Evolutionary conservation across 2,329 filamentous ascomycete species (phyloP), one percentile per base, ranked within the genome.

Genomic region (Epichloe coenophiala): DNA sequence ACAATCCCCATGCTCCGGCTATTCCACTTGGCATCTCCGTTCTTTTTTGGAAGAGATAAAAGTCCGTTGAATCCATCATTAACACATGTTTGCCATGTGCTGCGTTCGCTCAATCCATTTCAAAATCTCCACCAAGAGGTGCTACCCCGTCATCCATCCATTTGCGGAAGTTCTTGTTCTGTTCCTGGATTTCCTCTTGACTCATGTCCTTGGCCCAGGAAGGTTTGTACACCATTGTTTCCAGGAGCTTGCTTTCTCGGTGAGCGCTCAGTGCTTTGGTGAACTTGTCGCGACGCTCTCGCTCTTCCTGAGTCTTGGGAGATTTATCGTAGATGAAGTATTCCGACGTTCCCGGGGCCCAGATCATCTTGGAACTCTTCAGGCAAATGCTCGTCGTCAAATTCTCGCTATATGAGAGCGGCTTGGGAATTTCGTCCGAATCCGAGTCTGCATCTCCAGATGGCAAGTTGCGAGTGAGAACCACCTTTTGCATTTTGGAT

Each of bases 171-270:
- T 77, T 77, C 60, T 82, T 79, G 69, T 90, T 90, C 57, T 81
- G 81, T 65, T 84, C 79, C 62, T 84, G 74, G n/a, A 85, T 81
- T 59, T 84, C 78, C 57, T 86, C 86, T 67, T 87, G 85, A 64
- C 84, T 85, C 67, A 88, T 72, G 50, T 87, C 86, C 67, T 88
- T 80, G 65, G 94, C 74, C 68, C 89, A 91, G 55, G 86, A 78
- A 53, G 84, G 83, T 74, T 90, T 86, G 68, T 84, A 84, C 55
- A 94, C 80, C 65, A 88, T 73, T 74, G 91, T 93, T 75, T 93
- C 84, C 55, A 78, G 77, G 62, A 90, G 70, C 64, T 81, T 86
- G 58, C 72, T 72, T 55, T 86, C 76, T 23, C 87, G 84, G 67
- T 85, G 79, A 53, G 84, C 78, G 46, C 64, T 67, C 13, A 71